Evolutionary conservation across 2,329 filamentous ascomycete genomes (phyloP).

Genomic region (Clarireedia monteithiana): DNA sequence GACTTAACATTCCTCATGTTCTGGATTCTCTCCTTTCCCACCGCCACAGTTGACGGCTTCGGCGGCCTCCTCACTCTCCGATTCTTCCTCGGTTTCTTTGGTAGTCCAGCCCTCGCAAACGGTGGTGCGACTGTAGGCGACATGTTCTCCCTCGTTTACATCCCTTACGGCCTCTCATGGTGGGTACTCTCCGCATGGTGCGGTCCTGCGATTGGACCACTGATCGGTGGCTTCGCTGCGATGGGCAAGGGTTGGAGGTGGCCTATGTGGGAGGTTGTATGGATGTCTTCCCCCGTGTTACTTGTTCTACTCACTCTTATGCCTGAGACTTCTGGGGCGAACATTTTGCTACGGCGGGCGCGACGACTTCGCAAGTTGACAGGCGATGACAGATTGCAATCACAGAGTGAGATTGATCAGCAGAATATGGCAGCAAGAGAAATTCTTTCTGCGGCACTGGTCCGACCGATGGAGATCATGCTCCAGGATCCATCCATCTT

Average conservation of each 20-base stretch:
- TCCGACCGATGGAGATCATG: constrained; percentile 11
- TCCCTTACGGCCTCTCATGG: constrained; percentile 50
- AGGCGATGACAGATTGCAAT: constrained; percentile 45
- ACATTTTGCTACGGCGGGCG: constrained; percentile 54
- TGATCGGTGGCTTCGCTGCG: constrained; percentile 54
- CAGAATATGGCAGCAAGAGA: constrained; percentile 40
- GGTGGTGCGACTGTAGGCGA: constrained; percentile 45
- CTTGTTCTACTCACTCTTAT: constrained; percentile 54
- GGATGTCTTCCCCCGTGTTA: constrained; percentile 50
- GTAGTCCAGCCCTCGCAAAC: constrained; percentile 56
- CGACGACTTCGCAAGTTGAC: constrained; percentile 48
- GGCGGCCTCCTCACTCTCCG: constrained; percentile 55
- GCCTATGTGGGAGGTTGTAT: constrained; percentile 57
- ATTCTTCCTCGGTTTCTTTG: constrained; percentile 60
- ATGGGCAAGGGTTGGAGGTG: constrained; percentile 53
- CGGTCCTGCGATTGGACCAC: constrained; percentile 49
- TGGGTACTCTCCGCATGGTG: constrained; percentile 50
- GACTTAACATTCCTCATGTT: constrained; percentile 38
- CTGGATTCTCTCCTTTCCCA: constrained; percentile 57
- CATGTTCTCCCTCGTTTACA: constrained; percentile 45
- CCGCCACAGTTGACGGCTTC: constrained; percentile 55
- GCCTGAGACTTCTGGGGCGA: constrained; percentile 54
- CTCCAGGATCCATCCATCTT: constrained; percentile 36
- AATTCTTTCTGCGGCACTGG: constrained; percentile 33
- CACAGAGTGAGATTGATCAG: constrained; percentile 58